Evolutionary conservation across 805 yeast species (phyloP).

Genomic region (Pichia californica): DNA sequence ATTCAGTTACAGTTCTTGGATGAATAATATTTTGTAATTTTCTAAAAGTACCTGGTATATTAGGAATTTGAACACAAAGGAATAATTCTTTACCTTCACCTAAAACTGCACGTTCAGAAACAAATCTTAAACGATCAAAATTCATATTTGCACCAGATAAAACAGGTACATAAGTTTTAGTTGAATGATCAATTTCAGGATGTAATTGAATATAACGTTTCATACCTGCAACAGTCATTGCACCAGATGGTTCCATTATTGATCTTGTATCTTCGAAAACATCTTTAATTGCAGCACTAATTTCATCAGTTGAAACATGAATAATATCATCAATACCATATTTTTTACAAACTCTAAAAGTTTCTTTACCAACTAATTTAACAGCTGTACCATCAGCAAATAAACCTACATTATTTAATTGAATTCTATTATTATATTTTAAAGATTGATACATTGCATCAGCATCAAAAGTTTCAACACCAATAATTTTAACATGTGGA

Average conservation of each 20-base stretch:
- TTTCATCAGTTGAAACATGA: constrained; percentile 64
- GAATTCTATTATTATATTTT: constrained; percentile 44
- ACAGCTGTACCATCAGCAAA: constrained; percentile 99
- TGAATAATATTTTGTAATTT: constrained; percentile 68
- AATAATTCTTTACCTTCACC: constrained; percentile 98
- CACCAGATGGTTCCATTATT: constrained; percentile 95
- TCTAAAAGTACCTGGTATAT: constrained; percentile 83
- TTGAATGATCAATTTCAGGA: constrained; percentile 65
- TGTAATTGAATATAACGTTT: constrained; percentile 67
- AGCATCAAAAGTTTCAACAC: constrained; percentile 95
- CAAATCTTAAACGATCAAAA: constrained; percentile 92
- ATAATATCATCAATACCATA: constrained; percentile 73
- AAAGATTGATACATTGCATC: constrained; percentile 81
- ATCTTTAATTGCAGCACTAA: constrained; percentile 94
- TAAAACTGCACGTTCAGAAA: constrained; percentile 93
- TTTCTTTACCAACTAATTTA: constrained; percentile 80
- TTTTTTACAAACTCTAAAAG: constrained; percentile 71
- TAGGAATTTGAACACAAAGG: constrained; percentile 85
- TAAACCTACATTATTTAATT: constrained; percentile 73
- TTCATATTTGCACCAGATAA: constrained; percentile 98
- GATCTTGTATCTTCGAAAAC: constrained; percentile 93
- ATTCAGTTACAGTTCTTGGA: constrained; percentile 92
- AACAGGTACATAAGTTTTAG: constrained; percentile 72
- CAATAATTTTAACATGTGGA: constrained; percentile 94
- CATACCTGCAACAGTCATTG: constrained; percentile 91